phyloP scores from a whole-genome alignment of 129 eudicot genomes.

The Silybum marianum region DNA sequence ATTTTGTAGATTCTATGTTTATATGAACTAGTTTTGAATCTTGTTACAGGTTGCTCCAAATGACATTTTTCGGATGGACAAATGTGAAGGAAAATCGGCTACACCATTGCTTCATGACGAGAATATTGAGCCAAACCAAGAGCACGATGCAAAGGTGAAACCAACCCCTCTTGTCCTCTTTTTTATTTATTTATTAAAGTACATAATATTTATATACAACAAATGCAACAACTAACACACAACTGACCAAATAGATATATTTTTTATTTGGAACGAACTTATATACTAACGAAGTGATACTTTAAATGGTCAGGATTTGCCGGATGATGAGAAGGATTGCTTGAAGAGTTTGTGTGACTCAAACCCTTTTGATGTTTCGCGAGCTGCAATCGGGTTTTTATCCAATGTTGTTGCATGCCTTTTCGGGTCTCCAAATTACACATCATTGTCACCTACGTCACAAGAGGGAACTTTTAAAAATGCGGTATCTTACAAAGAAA shows the following conservation, averaged over 20 bases:
- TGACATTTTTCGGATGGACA: conserved; percentile 58
- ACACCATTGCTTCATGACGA: conserved; percentile 25
- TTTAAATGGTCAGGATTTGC: conserved; percentile 44
- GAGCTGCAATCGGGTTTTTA: conserved; percentile 50
- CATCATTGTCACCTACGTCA: conserved; percentile 32
- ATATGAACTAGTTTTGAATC: not conserved
- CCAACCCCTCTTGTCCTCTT: conserved; percentile 5
- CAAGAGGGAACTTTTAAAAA: conserved; percentile 23
- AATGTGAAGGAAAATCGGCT: conserved; percentile 35
- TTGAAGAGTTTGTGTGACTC: conserved; percentile 22
- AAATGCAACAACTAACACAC: too few species aligned
- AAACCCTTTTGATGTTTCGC: conserved; percentile 36
- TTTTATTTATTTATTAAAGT: too few species aligned
- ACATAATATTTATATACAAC: too few species aligned
- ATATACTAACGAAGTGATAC: too few species aligned
- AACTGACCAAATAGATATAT: too few species aligned
- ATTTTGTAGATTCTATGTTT: not conserved
- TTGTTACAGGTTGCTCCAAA: conserved; percentile 54
- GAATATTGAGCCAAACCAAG: conserved; percentile 32
- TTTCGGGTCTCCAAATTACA: conserved; percentile 42
- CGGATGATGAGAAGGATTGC: conserved; percentile 29
- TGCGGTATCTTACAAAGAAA: conserved; percentile 22
- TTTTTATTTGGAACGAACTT: not conserved
- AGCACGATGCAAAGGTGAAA: conserved; percentile 37
- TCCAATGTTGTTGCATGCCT: conserved; percentile 43